Conservation (phyloP, 805 yeast genomes). For the Kazachstania kunashirensis region DNA sequence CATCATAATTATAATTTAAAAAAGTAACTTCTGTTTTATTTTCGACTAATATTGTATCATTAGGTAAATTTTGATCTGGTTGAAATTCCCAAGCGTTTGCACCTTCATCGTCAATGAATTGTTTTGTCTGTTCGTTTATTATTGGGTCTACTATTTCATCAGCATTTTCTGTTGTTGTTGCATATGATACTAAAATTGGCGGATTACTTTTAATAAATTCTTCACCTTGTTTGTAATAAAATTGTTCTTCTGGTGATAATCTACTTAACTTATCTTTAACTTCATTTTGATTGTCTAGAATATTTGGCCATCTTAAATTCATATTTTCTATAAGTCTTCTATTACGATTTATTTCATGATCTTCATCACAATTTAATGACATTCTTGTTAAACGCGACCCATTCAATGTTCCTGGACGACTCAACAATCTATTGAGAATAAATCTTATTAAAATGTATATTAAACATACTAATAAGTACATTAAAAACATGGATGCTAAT, state of each 20-base stretch:
- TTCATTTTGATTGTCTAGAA: conserved; percentile 53
- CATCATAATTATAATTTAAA: conserved; percentile 45
- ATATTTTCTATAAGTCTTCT: conserved; percentile 5
- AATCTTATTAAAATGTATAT: conserved; percentile 11
- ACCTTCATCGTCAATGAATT: conserved; percentile 75
- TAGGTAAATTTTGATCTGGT: conserved; percentile 43
- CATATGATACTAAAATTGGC: conserved; percentile 34
- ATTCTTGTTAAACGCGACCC: conserved; percentile 5
- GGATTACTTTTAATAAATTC: conserved; percentile 31
- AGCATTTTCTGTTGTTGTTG: not conserved
- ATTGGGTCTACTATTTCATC: conserved; percentile 26
- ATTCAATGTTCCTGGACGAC: conserved; percentile 1
- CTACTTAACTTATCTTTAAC: conserved; percentile 53
- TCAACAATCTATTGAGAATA: conserved; percentile 9
- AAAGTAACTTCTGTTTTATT: conserved; percentile 57
- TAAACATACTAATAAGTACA: conserved; percentile 13
- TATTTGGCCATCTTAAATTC: conserved; percentile 38
- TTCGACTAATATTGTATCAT: conserved; percentile 49
- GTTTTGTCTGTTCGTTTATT: conserved; percentile 27
- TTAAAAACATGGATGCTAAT: conserved; percentile 14
- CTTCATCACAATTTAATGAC: conserved; percentile 12
- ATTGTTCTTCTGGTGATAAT: conserved; percentile 38
- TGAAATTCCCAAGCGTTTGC: conserved; percentile 83
- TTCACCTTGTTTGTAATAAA: conserved; percentile 34
- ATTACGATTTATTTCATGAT: conserved; percentile 4